Percentiles rank a stretch among this genome's conserved stretches.
phyloP scores from a whole-genome alignment of 345 rosid species.

The Cochlearia excelsa region DNA sequence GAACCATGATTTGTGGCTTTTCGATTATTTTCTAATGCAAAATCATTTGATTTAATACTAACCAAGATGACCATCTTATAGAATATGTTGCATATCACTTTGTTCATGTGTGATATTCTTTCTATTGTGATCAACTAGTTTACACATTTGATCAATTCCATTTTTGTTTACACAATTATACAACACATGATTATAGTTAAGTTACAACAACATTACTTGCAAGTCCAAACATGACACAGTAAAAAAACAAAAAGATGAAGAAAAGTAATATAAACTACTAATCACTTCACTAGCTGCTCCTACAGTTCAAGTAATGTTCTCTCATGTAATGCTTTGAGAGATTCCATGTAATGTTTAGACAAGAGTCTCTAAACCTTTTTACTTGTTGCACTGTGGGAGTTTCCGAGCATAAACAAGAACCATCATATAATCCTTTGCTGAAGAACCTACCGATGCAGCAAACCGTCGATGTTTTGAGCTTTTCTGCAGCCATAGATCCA shows the following conservation, averaged over 20 bases:
- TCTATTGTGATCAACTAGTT: not conserved
- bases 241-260: not conserved
- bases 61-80: slow-evolving; percentile 28
- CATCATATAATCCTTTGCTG: slow-evolving; percentile 80
- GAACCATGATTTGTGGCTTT: not conserved
- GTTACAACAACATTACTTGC: too few relatives aligned
- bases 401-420: slow-evolving; percentile 68
- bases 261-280: not conserved
- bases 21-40: not conserved
- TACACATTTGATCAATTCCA: not conserved
- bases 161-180: too few relatives aligned
- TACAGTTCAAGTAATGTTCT: not conserved
- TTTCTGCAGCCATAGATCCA: slow-evolving; percentile 66
- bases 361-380: slow-evolving; percentile 9
- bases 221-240: not conserved
- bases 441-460: slow-evolving; percentile 56
- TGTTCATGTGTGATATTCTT: not conserved
- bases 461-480: slow-evolving; percentile 49
- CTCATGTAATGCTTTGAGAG: slow-evolving; percentile 12
- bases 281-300: not conserved
- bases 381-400: slow-evolving; percentile 25
- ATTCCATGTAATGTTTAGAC: not conserved
- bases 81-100: not conserved
- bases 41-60: slow-evolving; percentile 1
- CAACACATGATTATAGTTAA: too few relatives aligned